Evolutionary conservation across 352 stramenopile genomes (phyloP).

Genomic region (Globisporangium okanoganense): DNA sequence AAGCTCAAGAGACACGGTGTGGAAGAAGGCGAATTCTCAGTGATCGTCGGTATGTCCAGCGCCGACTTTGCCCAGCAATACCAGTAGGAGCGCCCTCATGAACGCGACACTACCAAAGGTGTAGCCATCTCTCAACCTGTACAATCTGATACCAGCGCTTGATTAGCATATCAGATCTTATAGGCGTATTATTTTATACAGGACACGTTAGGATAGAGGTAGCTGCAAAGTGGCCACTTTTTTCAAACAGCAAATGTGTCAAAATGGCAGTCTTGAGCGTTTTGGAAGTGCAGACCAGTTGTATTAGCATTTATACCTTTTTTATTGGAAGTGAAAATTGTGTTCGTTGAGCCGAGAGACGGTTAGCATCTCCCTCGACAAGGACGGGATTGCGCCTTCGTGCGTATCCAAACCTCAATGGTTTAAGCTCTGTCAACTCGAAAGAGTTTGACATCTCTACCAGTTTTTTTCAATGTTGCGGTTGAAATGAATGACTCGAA

Average conservation of each 20-base stretch:
- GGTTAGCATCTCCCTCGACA: conserved; percentile 94
- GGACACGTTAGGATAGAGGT: neutral
- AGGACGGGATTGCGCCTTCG: conserved; percentile 86
- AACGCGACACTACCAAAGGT: neutral
- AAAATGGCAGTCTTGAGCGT: neutral
- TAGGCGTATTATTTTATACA: neutral
- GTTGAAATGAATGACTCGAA: neutral
- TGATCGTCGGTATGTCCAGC: conserved; percentile 10
- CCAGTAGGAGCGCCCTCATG: neutral
- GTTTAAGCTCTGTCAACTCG: conserved; percentile 80
- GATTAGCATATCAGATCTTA: neutral
- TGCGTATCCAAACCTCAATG: conserved; percentile 77
- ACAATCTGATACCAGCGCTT: neutral
- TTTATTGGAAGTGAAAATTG: conserved; percentile 4
- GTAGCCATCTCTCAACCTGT: conserved; percentile 2
- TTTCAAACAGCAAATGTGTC: neutral
- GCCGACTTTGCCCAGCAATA: neutral
- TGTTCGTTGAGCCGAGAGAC: conserved; percentile 94
- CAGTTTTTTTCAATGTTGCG: conserved; percentile 40
- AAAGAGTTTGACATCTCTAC: conserved; percentile 47
- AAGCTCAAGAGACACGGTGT: conserved; percentile 25
- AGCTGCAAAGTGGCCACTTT: neutral
- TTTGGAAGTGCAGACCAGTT: conserved; percentile 33
- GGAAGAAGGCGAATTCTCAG: conserved; percentile 15
- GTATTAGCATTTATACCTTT: conserved; percentile 17